Base-by-base conservation (phyloP, 352 stramenopile species). In the Hyaloperonospora brassicae region DNA sequence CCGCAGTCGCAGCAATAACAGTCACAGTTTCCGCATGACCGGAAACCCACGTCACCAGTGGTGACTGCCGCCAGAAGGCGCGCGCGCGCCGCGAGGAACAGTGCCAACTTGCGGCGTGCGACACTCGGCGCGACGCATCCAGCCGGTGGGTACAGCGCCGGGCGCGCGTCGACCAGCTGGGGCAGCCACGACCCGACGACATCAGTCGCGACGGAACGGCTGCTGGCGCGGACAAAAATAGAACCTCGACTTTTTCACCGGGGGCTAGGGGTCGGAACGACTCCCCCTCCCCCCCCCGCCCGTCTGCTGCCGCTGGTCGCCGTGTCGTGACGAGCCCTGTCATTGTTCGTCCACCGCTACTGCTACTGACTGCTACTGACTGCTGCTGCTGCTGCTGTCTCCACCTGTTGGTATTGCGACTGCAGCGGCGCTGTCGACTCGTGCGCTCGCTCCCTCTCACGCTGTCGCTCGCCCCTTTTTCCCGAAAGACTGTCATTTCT, bases 241-340 rank as follows among this genome's bases (percentile, higher is more conserved):
- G 57, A 70, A 68, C 50, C 8, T 36, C 27, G 27, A 34, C 4
- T 34, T 8, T 41, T 9, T 0, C 21, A 27, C 22, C 10, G 45
- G 45, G 57, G 55, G 56, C 52, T 65, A 66, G 53, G 56, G 57
- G 57, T 65, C 62, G 57, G 57, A 66, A 69, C 61, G 52, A 62
- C 57, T n/a, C 57, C 66, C 62, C 57, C 17, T 17, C 17, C 17
- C 17, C 17, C 17, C 17, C 17, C 17, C 17, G 17, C 17, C 17
- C 17, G 17, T 17, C 17, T 17, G 17, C 17, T 17, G 60, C 57
- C 49, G 35, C 36, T 35, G 30, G 22, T 34, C 39, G 39, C 13
- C 13, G 5, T 27, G 52, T 72, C 60, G 64, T 63, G 27, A 42
- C 22, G 22, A 35, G 35, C 22, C 35, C 59, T 53, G 58, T 55